Evolutionary conservation across 202 grass and related monocot species (phyloP).

Genomic region (Bolboschoenoplectus hybrid): DNA sequence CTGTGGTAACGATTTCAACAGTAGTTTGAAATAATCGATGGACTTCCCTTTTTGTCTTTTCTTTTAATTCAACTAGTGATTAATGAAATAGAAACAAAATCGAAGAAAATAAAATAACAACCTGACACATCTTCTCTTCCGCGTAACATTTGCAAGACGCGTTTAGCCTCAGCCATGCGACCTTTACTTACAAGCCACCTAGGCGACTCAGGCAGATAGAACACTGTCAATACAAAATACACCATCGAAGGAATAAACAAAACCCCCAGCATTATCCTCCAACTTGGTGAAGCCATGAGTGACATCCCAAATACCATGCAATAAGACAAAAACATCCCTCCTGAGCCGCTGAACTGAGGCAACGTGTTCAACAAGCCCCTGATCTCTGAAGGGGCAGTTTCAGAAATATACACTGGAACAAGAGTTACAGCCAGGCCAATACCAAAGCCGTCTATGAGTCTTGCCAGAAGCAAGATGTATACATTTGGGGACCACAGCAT

Average conservation of each 20-base stretch:
- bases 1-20: slow-evolving; percentile 40
- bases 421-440: slow-evolving; percentile 77
- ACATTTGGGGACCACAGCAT: slow-evolving; percentile 91
- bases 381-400: slow-evolving; percentile 78
- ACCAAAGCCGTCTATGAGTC: slow-evolving; percentile 75
- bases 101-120: slow-evolving; percentile 36
- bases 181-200: slow-evolving; percentile 95
- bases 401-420: slow-evolving; percentile 81
- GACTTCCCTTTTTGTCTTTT: not conserved
- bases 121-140: slow-evolving; percentile 84
- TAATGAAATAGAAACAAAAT: not conserved
- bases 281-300: slow-evolving; percentile 56
- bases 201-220: slow-evolving; percentile 81
- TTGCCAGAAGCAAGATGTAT: slow-evolving; percentile 70
- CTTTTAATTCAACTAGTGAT: not conserved
- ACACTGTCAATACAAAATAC: slow-evolving; percentile 68
- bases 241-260: slow-evolving; percentile 68
- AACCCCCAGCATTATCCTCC: slow-evolving; percentile 91
- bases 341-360: slow-evolving; percentile 82
- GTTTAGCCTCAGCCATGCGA: slow-evolving; percentile 74
- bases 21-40: not conserved
- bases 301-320: slow-evolving; percentile 96
- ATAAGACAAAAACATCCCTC: slow-evolving; percentile 87
- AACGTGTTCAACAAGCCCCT: slow-evolving; percentile 74
- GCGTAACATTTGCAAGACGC: slow-evolving; percentile 67